Conservation (phyloP, 2,329 filamentous ascomycete species). For the Aspergillus sp. region DNA sequence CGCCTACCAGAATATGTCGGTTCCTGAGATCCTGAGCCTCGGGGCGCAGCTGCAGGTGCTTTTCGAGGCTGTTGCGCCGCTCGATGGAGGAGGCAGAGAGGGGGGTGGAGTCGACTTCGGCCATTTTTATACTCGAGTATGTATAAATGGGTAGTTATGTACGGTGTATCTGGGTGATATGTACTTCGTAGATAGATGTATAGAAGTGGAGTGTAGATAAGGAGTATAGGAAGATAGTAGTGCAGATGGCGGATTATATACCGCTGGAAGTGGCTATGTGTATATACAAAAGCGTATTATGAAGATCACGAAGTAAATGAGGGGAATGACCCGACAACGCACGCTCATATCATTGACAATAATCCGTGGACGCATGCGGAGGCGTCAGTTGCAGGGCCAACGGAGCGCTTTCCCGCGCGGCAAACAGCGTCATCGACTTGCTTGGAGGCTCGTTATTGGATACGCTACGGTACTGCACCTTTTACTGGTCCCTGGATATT, state of each 20-base stretch:
- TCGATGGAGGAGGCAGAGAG: slow-evolving; percentile 46
- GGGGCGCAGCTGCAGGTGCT: slow-evolving; percentile 63
- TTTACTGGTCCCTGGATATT: too few relatives aligned
- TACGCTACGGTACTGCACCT: too few relatives aligned
- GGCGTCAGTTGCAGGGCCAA: not conserved
- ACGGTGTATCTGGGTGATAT: not conserved
- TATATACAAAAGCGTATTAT: not conserved
- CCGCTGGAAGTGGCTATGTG: not conserved
- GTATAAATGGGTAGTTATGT: not conserved
- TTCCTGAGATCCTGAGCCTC: slow-evolving; percentile 58
- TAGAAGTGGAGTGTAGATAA: not conserved
- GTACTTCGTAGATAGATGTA: not conserved
- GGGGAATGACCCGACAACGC: too few relatives aligned
- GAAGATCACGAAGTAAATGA: too few relatives aligned
- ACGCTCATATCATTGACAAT: too few relatives aligned
- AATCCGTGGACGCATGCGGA: not conserved
- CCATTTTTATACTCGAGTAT: not conserved
- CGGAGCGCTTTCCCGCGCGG: not conserved
- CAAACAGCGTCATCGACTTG: not conserved
- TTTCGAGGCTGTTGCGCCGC: slow-evolving; percentile 60
- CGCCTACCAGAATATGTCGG: slow-evolving; percentile 59
- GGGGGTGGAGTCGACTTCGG: slow-evolving; percentile 48
- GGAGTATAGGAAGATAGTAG: not conserved
- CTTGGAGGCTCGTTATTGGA: too few relatives aligned
- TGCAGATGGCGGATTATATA: not conserved